A percentile compares a stretch with the other conserved stretches of the same genome.
These are phyloP conservation scores for Saccharomycopsis microspora DNA, from an alignment of 805 yeast genomes.

Conservation along the genomic window DNA sequence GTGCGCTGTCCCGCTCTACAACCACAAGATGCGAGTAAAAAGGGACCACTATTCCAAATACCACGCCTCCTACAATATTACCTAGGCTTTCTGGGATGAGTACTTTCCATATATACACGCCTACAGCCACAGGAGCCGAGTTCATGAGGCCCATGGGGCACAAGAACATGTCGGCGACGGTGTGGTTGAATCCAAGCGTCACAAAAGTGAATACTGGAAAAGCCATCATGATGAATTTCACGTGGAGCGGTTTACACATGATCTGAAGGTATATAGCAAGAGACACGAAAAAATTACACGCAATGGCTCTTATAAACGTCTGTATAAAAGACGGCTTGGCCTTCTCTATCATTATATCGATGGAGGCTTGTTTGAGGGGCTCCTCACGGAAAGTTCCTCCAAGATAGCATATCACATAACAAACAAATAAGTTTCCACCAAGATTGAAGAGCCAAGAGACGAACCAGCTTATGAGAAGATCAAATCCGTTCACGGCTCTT, in stretches of 20 bases:
- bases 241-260: slow-evolving; percentile 72
- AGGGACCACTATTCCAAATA: slow-evolving; percentile 54
- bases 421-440: slow-evolving; percentile 52
- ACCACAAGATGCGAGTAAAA: slow-evolving; percentile 64
- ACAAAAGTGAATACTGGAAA: slow-evolving; percentile 72
- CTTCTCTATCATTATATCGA: slow-evolving; percentile 31
- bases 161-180: slow-evolving; percentile 73
- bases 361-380: slow-evolving; percentile 36
- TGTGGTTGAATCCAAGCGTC: slow-evolving; percentile 67
- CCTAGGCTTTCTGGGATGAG: slow-evolving; percentile 65
- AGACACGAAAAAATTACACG: slow-evolving; percentile 70
- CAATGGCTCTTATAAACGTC: slow-evolving; percentile 58
- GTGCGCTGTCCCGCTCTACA: slow-evolving; percentile 58
- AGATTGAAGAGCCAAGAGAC: slow-evolving; percentile 60
- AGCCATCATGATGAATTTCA: slow-evolving; percentile 49
- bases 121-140: slow-evolving; percentile 53
- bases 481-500: slow-evolving; percentile 58
- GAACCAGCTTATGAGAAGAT: slow-evolving; percentile 51
- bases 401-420: slow-evolving; percentile 49
- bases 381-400: slow-evolving; percentile 37
- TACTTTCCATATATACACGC: slow-evolving; percentile 58
- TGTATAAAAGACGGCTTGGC: slow-evolving; percentile 42
- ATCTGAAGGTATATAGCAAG: slow-evolving; percentile 68
- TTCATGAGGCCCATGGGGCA: slow-evolving; percentile 51
- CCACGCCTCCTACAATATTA: slow-evolving; percentile 67